These are phyloP conservation scores for Cryphonectria nitschkei DNA, from an alignment of 2,329 filamentous ascomycete genomes.

Conservation along the genomic window DNA sequence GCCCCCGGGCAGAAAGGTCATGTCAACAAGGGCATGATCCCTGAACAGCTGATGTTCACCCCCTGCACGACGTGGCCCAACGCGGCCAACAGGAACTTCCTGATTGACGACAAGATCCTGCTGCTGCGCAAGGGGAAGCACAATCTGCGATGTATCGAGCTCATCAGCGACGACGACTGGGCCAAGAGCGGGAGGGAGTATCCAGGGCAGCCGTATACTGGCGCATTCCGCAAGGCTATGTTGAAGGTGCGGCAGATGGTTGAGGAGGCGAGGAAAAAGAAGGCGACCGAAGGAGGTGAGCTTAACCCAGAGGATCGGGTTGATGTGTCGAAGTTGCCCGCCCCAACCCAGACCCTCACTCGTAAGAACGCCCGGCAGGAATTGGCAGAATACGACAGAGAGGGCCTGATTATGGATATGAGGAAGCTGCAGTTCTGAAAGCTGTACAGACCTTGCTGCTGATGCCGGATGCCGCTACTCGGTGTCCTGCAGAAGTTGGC, in stretches of 20 bases:
- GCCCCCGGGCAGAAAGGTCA: constrained; percentile 40
- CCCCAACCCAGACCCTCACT: neutral
- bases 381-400: neutral
- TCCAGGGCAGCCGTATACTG: constrained; percentile 56
- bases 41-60: constrained; percentile 61
- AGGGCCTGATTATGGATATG: constrained; percentile 1
- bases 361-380: neutral
- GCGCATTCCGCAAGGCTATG: constrained; percentile 49
- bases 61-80: constrained; percentile 63
- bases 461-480: neutral
- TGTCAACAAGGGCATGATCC: constrained; percentile 42
- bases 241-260: constrained; percentile 41
- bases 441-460: no score
- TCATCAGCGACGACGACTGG: constrained; percentile 62
- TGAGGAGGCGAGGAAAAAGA: constrained; percentile 26
- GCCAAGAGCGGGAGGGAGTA: constrained; percentile 52
- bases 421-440: neutral
- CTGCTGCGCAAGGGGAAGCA: constrained; percentile 67
- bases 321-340: neutral
- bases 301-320: constrained; percentile 4
- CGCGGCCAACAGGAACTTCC: constrained; percentile 60
- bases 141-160: constrained; percentile 63
- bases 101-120: constrained; percentile 62
- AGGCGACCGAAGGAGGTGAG: neutral
- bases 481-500: neutral